Base-by-base conservation (phyloP, 768 basidiomycete species). In the Trametes coccinea region DNA sequence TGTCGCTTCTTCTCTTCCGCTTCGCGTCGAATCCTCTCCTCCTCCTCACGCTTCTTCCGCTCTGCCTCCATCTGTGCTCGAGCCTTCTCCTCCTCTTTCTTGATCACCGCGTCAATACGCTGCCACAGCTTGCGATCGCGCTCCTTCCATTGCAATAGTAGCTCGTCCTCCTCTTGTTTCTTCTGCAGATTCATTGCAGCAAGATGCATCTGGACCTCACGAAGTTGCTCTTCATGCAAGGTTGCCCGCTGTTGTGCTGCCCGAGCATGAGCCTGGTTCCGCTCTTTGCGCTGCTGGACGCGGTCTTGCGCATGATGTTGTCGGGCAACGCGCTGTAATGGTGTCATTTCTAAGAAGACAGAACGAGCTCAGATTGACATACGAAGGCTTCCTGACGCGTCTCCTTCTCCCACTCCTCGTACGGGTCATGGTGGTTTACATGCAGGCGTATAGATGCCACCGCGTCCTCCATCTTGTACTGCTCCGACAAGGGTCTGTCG, bases 81-180 rank as follows among this genome's bases (percentile, higher is more conserved):
- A 22, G 81, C 72, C 60, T 84, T 87, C 31, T 84, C 86, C 62
- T 89, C 86, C 68, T 90, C 88, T 3, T 73, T 33, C 66, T 81
- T 81, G 62, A 92, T 91, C 6, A 79, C 84, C 2, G 62, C 70
- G 71, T 92, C 88, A 54, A 90, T 82, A 4, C 85, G 77, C 30
- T 83, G 77, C 76, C 84, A 85, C 40, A 84, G 74, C 52, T 68
- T 67, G 47, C 63, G 73, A 61, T 80, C 77, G 52, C 80, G 75
- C 40, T 74, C 73, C 51, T 79, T 79, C 82, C 83, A 85, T 8
- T 66, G 71, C 4, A 74, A 73, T 47, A 75, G 73, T 39, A 87
- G 69, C 51, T 67, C 70, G 40, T 76, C 73, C 57, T 87, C 80
- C 30, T 83, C 81, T 10, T 71, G 69, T 60, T 82, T 78, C 47